Evolutionary conservation across 2,329 filamentous ascomycete genomes (phyloP), one percentile per base, ranked within the genome.

Genomic region (Byssochlamys sp.): DNA sequence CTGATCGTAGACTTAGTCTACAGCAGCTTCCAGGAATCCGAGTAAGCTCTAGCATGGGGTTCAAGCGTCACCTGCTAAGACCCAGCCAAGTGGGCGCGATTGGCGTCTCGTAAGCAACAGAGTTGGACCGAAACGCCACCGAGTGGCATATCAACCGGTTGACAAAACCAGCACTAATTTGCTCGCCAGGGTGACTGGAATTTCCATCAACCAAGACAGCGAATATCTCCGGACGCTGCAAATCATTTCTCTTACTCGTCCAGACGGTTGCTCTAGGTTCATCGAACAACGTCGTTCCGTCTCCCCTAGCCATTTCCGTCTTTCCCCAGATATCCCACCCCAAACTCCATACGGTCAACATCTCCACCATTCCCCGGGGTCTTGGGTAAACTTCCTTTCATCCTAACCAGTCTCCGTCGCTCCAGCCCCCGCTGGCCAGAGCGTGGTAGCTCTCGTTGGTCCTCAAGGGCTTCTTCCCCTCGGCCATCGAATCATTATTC

Each of bases 381-480:
- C 49, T 55, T 57, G 54, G 52, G 9, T 51, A 58, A 62, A 60
- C 52, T 63, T 63, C 60, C 61, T 45, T 64, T 64, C 59, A 58
- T 52, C 61, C 60, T 63, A 57, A 59, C 59, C 57, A 59, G 31
- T 52, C 50, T 19, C 27, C 52, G 33, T 54, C 29, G 53, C 31
- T 48, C 27, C 35, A n/a, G 53, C 19, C 35, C n/a, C 24, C 28
- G 49, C 49, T 28, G 12, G 49, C 49, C n/a, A 19, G 12, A 14
- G 49, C 49, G 49, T 45, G 39, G 39, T 19, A 45, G 39, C 4
- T 14, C 53, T 29, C 25, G 19, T 39, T 54, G n/a, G 28, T 14
- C n/a, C 49, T 11, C n/a, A 26, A 24, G 27, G 9, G 10, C 25
- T 27, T n/a, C 25, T 28, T 51, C 12, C 27, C 14, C 49, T 28